Evolutionary conservation across 495 filamentous ascomycete species (phyloP).

Genomic region (Talaromyces thailandensis): DNA sequence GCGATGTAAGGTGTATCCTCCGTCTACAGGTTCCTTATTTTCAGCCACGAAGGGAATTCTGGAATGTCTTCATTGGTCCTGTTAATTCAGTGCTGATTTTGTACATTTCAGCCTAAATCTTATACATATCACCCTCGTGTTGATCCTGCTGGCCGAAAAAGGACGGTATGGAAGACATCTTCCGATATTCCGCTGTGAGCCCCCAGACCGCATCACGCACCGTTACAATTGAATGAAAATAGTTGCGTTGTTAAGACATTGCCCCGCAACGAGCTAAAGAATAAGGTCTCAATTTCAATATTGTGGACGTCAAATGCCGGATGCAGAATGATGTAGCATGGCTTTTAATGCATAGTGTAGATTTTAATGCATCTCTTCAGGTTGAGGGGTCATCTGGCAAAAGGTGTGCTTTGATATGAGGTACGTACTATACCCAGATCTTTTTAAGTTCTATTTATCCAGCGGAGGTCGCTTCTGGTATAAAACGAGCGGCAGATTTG

Average conservation of each 20-base stretch:
- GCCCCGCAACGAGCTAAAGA: not conserved
- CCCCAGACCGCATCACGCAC: not conserved
- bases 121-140: not conserved
- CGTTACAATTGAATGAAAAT: not conserved
- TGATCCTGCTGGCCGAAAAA: not conserved
- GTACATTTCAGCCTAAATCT: not conserved
- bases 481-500: not conserved
- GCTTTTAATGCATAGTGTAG: not conserved
- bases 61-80: not conserved
- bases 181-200: not conserved
- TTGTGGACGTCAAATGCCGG: not conserved
- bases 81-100: not conserved
- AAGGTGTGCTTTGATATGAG: not conserved
- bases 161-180: not conserved
- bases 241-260: not conserved
- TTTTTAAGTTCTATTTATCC: not conserved
- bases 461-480: not conserved
- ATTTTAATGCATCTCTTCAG: not conserved
- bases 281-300: not conserved
- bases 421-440: not conserved
- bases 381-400: not conserved
- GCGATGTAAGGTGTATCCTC: not conserved
- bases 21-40: not conserved
- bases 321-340: not conserved
- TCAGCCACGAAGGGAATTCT: not conserved